Evolutionary conservation across 768 basidiomycete species (phyloP).

Genomic region (Fomitopsis serialis): DNA sequence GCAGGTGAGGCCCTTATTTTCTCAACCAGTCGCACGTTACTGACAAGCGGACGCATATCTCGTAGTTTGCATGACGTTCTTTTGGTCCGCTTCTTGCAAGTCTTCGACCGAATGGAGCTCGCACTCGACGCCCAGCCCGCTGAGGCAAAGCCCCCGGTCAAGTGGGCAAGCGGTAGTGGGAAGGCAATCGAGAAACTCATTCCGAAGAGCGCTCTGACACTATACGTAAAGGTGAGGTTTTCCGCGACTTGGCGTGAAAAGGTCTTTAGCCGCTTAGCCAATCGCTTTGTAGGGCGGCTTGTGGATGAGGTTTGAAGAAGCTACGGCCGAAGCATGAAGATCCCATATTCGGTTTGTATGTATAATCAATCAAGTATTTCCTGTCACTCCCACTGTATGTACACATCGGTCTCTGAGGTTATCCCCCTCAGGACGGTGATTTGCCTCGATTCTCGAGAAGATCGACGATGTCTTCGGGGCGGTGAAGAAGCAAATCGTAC

Average conservation of each 20-base stretch:
- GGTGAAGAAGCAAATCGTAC: no score
- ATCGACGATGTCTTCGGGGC: no score
- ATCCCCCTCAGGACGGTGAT: no score
- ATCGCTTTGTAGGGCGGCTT: background rate
- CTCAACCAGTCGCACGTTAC: background rate
- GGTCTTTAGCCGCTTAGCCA: no score
- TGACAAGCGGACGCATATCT: background rate
- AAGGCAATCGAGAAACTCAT: slow-evolving; percentile 47
- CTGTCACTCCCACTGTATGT: no score
- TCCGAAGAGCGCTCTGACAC: slow-evolving; percentile 43
- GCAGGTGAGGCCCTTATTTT: slow-evolving; percentile 21
- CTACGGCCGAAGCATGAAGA: background rate
- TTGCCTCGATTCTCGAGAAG: no score
- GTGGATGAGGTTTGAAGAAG: background rate
- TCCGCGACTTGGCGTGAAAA: no score
- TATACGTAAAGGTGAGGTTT: no score
- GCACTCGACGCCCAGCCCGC: slow-evolving; percentile 31
- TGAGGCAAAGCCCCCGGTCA: slow-evolving; percentile 21
- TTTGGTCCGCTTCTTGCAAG: slow-evolving; percentile 47
- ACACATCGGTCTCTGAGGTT: no score
- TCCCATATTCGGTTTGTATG: no score
- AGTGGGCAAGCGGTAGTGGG: slow-evolving; percentile 34
- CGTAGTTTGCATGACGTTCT: slow-evolving; percentile 48
- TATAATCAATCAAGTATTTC: no score
- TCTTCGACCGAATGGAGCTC: slow-evolving; percentile 37